Evolutionary conservation across 2,329 filamentous ascomycete genomes (phyloP), one percentile per base, ranked within the genome.

Genomic region (Decorospora gaudefroyi): DNA sequence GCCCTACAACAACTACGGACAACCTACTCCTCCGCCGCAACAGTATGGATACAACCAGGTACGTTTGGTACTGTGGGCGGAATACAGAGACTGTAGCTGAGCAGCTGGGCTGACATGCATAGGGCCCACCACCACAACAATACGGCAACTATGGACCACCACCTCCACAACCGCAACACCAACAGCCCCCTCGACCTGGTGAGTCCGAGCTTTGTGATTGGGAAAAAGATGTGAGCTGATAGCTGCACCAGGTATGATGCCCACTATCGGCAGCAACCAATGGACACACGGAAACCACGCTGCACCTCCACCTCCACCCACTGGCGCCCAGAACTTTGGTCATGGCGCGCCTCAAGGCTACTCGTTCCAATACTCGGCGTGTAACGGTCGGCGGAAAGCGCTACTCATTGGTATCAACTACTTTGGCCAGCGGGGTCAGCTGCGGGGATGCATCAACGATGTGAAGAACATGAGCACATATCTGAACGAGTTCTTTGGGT

Each of bases 401-500:
- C 76, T 96, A 19, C 73, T 97, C 49, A 92, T 96, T 58, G 92
- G 92, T 42, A 96, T 96, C 77, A 96, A 96, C 74, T 96, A 97
- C 74, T 96, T 96, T 67, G 85, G 87, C 37, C 91, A 96, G 73
- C 84, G 88, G 45, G 91, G 91, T 18, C 88, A 96, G 76, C 78
- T 96, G 33, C 80, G 90, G 45, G 92, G 92, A 31, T 97, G 92
- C 67, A 96, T 96, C 76, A 96, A 97, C 67, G 92, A 97, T 68
- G 92, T 96, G 29, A 88, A 91, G 73, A 96, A 96, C 75, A 95
- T 97, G 90, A 95, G 90, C 15, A 80, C 81, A 35, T 97, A 96
- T 67, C 77, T 97, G 46, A 88, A 89, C 53, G 84, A 91, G 70
- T 85, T 90, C 65, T 96, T 95, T 70, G 88, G 88, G 19, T 97